These are phyloP conservation scores for Cucurbita ficifolia DNA, from an alignment of 306 rosid genomes.

Conservation along the genomic window DNA sequence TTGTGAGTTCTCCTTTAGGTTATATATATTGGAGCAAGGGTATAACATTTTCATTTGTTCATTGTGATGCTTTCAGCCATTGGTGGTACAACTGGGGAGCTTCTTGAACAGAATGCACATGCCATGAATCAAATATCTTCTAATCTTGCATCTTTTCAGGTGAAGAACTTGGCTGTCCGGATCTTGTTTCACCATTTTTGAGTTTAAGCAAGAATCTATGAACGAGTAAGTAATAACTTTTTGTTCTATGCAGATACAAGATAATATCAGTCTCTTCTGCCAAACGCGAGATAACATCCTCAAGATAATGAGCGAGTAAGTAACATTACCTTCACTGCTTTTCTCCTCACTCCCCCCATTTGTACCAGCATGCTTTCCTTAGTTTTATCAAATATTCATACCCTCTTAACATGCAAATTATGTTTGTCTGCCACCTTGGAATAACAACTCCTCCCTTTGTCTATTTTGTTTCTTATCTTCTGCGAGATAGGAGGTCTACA, in stretches of 20 bases:
- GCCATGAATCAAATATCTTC: slow-evolving; percentile 35
- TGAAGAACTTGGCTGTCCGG: slow-evolving; percentile 5
- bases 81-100: slow-evolving; percentile 35
- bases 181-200: not conserved
- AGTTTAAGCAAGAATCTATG: not conserved
- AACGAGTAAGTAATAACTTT: too few relatives aligned
- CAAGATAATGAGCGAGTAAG: not conserved
- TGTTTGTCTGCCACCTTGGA: too few relatives aligned
- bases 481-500: too few relatives aligned
- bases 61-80: slow-evolving; percentile 22
- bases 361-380: too few relatives aligned
- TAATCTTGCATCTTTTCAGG: slow-evolving; percentile 31
- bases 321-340: not conserved
- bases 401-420: too few relatives aligned
- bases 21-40: not conserved
- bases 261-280: not conserved
- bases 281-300: not conserved
- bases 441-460: too few relatives aligned
- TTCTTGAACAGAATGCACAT: slow-evolving; percentile 33
- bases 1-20: not conserved
- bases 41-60: slow-evolving; percentile 2
- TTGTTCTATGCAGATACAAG: not conserved
- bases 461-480: too few relatives aligned
- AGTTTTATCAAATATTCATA: too few relatives aligned
- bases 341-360: not conserved